Base-by-base conservation (phyloP, 768 basidiomycete genomes). In the Mycena filopes region DNA sequence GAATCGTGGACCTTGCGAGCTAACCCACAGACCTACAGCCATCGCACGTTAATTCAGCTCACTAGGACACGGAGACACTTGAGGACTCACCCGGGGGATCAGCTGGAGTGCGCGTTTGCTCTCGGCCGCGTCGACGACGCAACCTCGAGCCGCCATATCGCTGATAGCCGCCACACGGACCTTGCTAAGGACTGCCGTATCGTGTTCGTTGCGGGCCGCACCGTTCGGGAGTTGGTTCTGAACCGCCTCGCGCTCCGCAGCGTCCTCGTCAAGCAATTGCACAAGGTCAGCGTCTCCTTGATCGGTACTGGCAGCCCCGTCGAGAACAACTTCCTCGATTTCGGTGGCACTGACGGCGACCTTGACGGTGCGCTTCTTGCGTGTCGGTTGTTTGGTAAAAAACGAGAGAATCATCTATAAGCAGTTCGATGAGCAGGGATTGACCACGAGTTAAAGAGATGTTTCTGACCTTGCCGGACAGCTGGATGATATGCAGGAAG, bases 401-500 rank as follows among this genome's bases (percentile, higher is more conserved):
- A 56, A 56, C 3, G 42, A 56, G 15, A 56, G 43, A 4, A 56
- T 36, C 55, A 56, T 56, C 55, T 56, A 45, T 3, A 12, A 41
- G 21, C 26, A 16, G 13, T 33, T 33, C 33, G 28, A 23, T 54
- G 16, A 54, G 51, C 38, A 26, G 25, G 23, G 51, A 21, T 9
- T 16, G 8, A 41, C 3, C 11, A 25, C 9, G 41, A 41, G 26
- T 41, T 23, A 54, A 54, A 40, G 33, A 33, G 33, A 33, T 33
- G 33, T 6, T 33, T 33, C 33, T 36, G 36, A 58, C 56, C 56
- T 58, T 58, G 41, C 33, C 56, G 25, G 45, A 36, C 36, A 58
- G 21, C 20, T 58, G 56, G 36, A 58, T 58, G 36, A 58, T 58
- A 26, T 58, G 56, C 26, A 38, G 45, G 56, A 58, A 58, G 56